Base-by-base conservation (phyloP, 2,329 filamentous ascomycete species). In the Helminthosporium solani region DNA sequence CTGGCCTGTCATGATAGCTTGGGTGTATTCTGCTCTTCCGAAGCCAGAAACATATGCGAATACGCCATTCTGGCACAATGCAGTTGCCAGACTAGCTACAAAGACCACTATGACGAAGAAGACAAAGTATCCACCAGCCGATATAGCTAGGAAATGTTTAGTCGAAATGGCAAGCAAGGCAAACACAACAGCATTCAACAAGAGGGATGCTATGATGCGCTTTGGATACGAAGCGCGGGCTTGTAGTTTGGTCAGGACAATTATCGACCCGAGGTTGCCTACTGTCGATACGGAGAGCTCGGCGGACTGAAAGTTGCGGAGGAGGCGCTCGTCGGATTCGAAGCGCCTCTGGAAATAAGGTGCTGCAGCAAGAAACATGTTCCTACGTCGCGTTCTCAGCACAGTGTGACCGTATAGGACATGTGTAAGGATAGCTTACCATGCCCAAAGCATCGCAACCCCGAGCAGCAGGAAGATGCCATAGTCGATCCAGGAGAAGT, bases 291-390 rank as follows among this genome's bases (percentile, higher is more conserved):
- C 86, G 27, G 90, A 88, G 47, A 95, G 80, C 65, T 97, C 92
- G 47, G 88, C 85, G 9, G 92, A 87, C 68, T 96, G 92, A 74
- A 95, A 97, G 75, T 90, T 88, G 53, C 82, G 78, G 28, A 85
- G 78, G 46, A 95, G 85, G 78, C 83, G 87, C 43, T 82, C 73
- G 65, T 85, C 82, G 49, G 79, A 77, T 36, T 79, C 74, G 70
- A 97, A 95, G 57, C 92, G 89, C 40, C 77, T 78, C 63, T 91
- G 84, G 73, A 97, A 96, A 76, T 97, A 97, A 3, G 92, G 90
- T 1, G 90, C 89, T 7, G 92, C 90, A 36, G 94, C 92, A 58
- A 97, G 82, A 70, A 97, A 96, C 92, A 96, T 96, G 75, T 97
- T 97, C 90, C 90, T 92, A 46, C 16, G 14, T 16, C n/a, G n/a